Evolutionary conservation across 306 rosid species (phyloP).

Genomic region (Cucurbita maxima): DNA sequence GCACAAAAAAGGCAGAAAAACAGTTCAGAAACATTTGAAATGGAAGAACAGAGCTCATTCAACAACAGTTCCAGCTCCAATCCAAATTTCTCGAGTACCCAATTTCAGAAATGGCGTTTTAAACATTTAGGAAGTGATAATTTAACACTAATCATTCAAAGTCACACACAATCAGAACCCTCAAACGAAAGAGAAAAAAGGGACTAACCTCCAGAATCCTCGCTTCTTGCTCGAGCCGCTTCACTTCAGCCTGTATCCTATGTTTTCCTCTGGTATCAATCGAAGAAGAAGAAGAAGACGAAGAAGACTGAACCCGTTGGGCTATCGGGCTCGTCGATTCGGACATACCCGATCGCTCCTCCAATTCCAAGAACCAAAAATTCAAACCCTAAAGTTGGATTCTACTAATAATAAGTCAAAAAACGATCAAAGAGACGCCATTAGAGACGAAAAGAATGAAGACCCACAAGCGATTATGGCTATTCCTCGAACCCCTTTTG

Average conservation of each 20-base stretch:
- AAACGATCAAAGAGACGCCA: conserved; percentile 11
- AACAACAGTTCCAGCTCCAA: not conserved
- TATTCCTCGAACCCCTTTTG: conserved; percentile 30
- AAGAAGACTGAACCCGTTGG: conserved; percentile 52
- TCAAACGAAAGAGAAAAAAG: not conserved
- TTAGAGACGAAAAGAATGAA: conserved; percentile 14
- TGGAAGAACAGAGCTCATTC: not conserved
- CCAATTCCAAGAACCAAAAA: not conserved
- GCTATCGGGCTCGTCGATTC: conserved; percentile 45
- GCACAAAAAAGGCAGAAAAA: not conserved
- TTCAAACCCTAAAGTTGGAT: not conserved
- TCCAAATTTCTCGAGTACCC: not conserved
- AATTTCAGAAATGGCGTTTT: not conserved
- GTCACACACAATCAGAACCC: not conserved
- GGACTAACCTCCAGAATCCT: conserved; percentile 70
- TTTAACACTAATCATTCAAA: not conserved
- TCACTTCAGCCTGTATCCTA: conserved; percentile 76
- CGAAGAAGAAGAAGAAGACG: conserved; percentile 49
- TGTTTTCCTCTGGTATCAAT: conserved; percentile 87
- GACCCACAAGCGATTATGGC: conserved; percentile 39
- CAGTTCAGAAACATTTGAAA: not conserved
- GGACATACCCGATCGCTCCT: conserved; percentile 47
- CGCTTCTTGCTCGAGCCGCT: conserved; percentile 83
- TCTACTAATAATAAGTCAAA: not conserved
- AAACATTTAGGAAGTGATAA: not conserved